A percentile compares a stretch with the other conserved stretches of the same genome.
Conservation (phyloP, 2,329 filamentous ascomycete species). For the Pseudogymnoascus sp. region DNA sequence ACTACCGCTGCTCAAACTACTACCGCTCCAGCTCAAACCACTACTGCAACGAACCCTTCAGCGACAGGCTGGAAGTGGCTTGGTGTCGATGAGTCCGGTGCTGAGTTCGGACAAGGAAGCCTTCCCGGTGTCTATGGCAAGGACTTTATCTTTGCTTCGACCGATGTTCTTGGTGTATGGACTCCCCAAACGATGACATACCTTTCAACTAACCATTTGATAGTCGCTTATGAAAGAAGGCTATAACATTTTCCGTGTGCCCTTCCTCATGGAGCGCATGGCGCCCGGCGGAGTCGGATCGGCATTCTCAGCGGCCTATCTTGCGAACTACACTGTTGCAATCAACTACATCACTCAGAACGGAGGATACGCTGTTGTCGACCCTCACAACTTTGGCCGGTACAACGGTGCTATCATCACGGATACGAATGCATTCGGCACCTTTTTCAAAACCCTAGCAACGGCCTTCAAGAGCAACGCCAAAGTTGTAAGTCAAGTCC, state of each 20-base stretch:
- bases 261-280: slow-evolving; percentile 52
- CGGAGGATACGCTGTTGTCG: slow-evolving; percentile 41
- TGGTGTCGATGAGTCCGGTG: slow-evolving; percentile 43
- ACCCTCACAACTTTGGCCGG: slow-evolving; percentile 46
- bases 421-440: slow-evolving; percentile 32
- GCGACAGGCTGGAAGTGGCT: slow-evolving; percentile 10
- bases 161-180: not conserved
- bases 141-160: slow-evolving; percentile 45
- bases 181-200: not conserved
- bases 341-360: slow-evolving; percentile 38
- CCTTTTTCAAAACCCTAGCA: slow-evolving; percentile 37
- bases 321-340: slow-evolving; percentile 36
- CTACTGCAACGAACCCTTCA: not conserved
- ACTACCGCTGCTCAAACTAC: not conserved
- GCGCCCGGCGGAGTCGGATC: slow-evolving; percentile 41
- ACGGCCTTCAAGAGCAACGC: slow-evolving; percentile 31
- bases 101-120: slow-evolving; percentile 53
- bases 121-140: slow-evolving; percentile 50
- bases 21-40: not conserved
- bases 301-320: slow-evolving; percentile 34
- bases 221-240: slow-evolving; percentile 15
- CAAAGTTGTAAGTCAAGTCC: slow-evolving; percentile 29
- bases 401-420: slow-evolving; percentile 38
- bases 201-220: not conserved
- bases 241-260: slow-evolving; percentile 48